Conservation (phyloP, 805 yeast genomes). For the Wickerhamomyces subpelliculosus region DNA sequence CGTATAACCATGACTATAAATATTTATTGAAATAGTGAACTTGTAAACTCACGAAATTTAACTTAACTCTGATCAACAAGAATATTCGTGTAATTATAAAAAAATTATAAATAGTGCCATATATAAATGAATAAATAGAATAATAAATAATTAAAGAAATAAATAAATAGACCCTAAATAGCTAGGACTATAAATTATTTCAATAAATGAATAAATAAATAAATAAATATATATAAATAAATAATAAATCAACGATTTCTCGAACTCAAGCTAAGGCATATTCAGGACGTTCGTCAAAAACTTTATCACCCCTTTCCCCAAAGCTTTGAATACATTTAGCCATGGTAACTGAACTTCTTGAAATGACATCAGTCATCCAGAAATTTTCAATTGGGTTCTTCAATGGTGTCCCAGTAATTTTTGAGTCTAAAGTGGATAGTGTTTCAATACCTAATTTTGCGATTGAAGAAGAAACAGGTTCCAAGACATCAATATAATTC, state of each 20-base stretch:
- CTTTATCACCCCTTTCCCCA: conserved; percentile 59
- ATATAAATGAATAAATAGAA: not conserved
- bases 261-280: conserved; percentile 16
- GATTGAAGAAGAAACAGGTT: conserved; percentile 53
- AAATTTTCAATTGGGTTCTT: conserved; percentile 73
- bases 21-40: no score
- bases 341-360: conserved; percentile 86
- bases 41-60: no score
- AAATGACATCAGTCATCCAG: conserved; percentile 82
- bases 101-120: no score
- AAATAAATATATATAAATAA: not conserved
- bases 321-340: conserved; percentile 74
- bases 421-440: conserved; percentile 28
- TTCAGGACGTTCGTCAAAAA: conserved; percentile 34
- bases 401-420: conserved; percentile 41
- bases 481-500: conserved; percentile 67
- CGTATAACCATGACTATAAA: no score
- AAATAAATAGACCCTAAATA: not conserved
- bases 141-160: not conserved
- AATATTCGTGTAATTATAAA: not conserved
- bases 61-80: no score
- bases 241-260: not conserved
- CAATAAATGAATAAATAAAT: no score
- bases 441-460: conserved; percentile 51
- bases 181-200: not conserved